Percentiles rank a stretch among this genome's conserved stretches.
Conservation (phyloP, 2,329 filamentous ascomycete genomes). For the Nemania sp. region DNA sequence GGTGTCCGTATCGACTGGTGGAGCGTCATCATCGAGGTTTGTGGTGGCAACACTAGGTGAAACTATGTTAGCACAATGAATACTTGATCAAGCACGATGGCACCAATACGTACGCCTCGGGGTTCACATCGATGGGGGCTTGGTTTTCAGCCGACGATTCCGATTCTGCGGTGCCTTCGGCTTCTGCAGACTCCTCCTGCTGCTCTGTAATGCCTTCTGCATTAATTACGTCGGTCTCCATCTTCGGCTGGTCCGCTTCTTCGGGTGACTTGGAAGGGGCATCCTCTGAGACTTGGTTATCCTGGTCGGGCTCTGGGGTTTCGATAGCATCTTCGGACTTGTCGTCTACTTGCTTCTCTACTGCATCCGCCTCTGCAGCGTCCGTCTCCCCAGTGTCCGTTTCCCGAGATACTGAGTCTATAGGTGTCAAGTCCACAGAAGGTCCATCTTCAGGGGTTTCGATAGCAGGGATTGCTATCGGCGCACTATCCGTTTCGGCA, state of each 20-base stretch:
- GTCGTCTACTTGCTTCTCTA: not conserved
- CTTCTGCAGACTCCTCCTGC: not conserved
- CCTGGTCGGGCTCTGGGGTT: slow-evolving; percentile 1
- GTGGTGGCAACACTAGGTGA: slow-evolving; percentile 11
- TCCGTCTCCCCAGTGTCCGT: not conserved
- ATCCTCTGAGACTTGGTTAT: slow-evolving; percentile 5
- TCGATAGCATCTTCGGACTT: slow-evolving; percentile 10
- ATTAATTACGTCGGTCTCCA: slow-evolving; percentile 6
- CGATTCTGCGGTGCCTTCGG: not conserved
- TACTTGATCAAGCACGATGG: not conserved
- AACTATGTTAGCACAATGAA: slow-evolving; percentile 8
- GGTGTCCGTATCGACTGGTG: not conserved
- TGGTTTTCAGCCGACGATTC: slow-evolving; percentile 11
- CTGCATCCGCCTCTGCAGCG: not conserved
- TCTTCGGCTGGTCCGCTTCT: slow-evolving; percentile 14
- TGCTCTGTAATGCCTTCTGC: not conserved
- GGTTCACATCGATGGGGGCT: slow-evolving; percentile 10
- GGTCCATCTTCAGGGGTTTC: not conserved
- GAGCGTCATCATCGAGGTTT: slow-evolving; percentile 6
- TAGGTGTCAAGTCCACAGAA: not conserved
- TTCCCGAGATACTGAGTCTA: too few species aligned
- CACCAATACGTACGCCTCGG: slow-evolving; percentile 21
- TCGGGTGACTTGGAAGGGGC: not conserved
- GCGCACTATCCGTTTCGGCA: not conserved
- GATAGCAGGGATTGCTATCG: not conserved